These are phyloP conservation scores for Nakazawaea ernobii DNA, from an alignment of 805 yeast species.

Conservation along the genomic window DNA sequence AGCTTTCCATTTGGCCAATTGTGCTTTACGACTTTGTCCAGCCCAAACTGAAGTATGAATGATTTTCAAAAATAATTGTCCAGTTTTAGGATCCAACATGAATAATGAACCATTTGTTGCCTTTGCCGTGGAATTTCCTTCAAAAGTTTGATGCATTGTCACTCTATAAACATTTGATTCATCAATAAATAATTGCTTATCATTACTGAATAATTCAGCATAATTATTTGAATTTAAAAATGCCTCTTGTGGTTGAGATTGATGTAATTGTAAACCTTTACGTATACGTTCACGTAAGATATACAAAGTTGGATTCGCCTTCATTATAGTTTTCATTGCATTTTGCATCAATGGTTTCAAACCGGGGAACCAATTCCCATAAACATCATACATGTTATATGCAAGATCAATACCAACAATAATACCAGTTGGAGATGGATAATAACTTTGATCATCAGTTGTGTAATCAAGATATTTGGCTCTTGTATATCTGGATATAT, in stretches of 20 bases:
- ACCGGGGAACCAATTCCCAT: slow-evolving; percentile 98
- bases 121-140: slow-evolving; percentile 87
- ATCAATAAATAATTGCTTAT: slow-evolving; percentile 81
- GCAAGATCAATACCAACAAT: slow-evolving; percentile 90
- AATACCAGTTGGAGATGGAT: slow-evolving; percentile 91
- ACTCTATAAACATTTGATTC: slow-evolving; percentile 94
- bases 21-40: slow-evolving; percentile 91
- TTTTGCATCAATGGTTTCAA: slow-evolving; percentile 83
- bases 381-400: slow-evolving; percentile 92
- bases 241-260: slow-evolving; percentile 90
- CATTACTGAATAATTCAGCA: slow-evolving; percentile 82
- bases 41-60: slow-evolving; percentile 96
- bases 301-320: slow-evolving; percentile 86
- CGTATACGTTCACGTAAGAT: slow-evolving; percentile 91
- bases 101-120: slow-evolving; percentile 93
- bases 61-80: slow-evolving; percentile 82
- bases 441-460: slow-evolving; percentile 73
- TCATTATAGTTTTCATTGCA: slow-evolving; percentile 92
- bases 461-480: slow-evolving; percentile 93
- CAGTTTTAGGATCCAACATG: slow-evolving; percentile 83
- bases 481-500: slow-evolving; percentile 86
- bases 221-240: slow-evolving; percentile 84
- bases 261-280: slow-evolving; percentile 89
- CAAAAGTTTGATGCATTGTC: slow-evolving; percentile 83
- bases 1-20: slow-evolving; percentile 95